These are phyloP conservation scores for Bromus sterilis DNA, from an alignment of 176 grass and related monocot genomes.

Conservation along the genomic window DNA sequence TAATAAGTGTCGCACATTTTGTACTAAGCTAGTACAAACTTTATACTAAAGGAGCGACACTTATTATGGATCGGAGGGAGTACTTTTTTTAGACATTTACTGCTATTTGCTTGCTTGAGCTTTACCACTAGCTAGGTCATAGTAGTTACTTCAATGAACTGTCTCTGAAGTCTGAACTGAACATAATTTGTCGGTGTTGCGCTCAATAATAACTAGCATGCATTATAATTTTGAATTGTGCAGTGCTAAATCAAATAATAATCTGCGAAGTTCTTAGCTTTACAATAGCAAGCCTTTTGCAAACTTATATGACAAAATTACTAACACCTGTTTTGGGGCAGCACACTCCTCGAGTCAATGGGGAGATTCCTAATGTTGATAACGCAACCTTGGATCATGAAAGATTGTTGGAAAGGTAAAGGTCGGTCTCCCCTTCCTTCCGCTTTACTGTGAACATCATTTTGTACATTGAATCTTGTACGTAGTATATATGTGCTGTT, in stretches of 20 bases:
- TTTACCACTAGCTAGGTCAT: background rate
- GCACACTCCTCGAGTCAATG: constrained; percentile 90
- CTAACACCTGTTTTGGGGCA: constrained; percentile 27
- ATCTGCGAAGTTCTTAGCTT: background rate
- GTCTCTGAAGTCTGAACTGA: background rate
- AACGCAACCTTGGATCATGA: constrained; percentile 88
- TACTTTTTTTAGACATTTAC: background rate
- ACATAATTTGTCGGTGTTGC: background rate
- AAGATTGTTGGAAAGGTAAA: constrained; percentile 76
- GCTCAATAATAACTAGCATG: background rate
- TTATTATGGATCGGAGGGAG: too few relatives aligned
- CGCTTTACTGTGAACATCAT: background rate
- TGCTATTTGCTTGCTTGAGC: background rate
- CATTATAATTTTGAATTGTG: background rate
- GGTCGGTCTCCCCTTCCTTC: background rate
- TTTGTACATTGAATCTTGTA: background rate
- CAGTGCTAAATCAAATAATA: background rate
- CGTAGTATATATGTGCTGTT: background rate
- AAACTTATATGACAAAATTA: constrained; percentile 9
- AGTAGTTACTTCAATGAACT: background rate
- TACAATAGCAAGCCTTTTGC: background rate
- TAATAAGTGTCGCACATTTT: too few relatives aligned
- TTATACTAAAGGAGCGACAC: too few relatives aligned
- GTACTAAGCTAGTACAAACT: too few relatives aligned
- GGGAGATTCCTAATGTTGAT: constrained; percentile 74